Conservation (phyloP, 1,284 basidiomycete genomes). For the Moesziomyces parantarcticus region DNA sequence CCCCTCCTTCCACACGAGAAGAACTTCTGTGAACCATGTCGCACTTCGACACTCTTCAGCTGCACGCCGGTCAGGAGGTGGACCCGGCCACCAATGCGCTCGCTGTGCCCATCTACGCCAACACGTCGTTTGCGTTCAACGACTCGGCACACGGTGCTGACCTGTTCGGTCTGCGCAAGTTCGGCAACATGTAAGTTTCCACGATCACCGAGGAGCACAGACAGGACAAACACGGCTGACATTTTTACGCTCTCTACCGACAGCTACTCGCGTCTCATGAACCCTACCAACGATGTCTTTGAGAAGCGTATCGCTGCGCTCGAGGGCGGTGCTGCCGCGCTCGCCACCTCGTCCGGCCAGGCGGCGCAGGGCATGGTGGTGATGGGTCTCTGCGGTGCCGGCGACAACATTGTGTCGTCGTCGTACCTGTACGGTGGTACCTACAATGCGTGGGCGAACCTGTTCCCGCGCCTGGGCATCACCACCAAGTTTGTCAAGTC, state of each 20-base stretch:
- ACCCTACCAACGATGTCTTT: constrained; percentile 86
- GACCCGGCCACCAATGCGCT: constrained; percentile 80
- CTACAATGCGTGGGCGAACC: constrained; percentile 84
- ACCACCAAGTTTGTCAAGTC: constrained; percentile 79
- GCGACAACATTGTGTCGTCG: constrained; percentile 84
- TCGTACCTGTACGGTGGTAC: constrained; percentile 71
- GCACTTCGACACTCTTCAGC: constrained; percentile 68
- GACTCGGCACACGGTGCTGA: constrained; percentile 77
- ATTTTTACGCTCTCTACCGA: not conserved
- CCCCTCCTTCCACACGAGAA: constrained; percentile 2
- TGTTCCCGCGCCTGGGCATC: constrained; percentile 82
- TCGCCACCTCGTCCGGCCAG: constrained; percentile 82
- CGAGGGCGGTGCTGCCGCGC: constrained; percentile 82
- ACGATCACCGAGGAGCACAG: too few relatives aligned
- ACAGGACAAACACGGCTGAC: not conserved
- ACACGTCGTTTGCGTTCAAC: constrained; percentile 66
- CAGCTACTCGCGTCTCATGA: constrained; percentile 74
- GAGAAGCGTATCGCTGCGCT: constrained; percentile 85
- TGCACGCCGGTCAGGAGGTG: constrained; percentile 81
- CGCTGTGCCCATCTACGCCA: constrained; percentile 81
- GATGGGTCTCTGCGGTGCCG: constrained; percentile 74
- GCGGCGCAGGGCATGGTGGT: constrained; percentile 82
- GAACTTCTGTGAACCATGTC: constrained; percentile 40
- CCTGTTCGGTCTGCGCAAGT: constrained; percentile 76
- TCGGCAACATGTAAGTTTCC: constrained; percentile 74